Conservation (phyloP, 2,329 filamentous ascomycete species). For the Diaporthe sp. region DNA sequence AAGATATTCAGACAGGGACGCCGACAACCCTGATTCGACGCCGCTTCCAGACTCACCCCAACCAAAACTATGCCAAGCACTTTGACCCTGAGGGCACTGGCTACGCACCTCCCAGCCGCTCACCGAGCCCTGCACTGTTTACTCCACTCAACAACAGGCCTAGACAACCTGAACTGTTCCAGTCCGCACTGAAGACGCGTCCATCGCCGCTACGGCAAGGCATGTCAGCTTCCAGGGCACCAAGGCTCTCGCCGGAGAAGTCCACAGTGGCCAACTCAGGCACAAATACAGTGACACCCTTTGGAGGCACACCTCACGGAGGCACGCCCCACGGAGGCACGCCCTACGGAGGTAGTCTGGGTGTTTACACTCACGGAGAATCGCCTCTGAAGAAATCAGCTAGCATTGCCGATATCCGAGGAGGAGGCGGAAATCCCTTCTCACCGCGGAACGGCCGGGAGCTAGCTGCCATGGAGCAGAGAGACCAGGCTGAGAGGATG, state of each 20-base stretch:
- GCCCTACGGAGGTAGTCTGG: slow-evolving; percentile 78
- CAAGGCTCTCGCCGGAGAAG: slow-evolving; percentile 27
- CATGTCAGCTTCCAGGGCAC: slow-evolving; percentile 28
- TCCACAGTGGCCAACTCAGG: slow-evolving; percentile 18
- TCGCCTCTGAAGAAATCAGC: slow-evolving; percentile 86
- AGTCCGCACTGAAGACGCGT: slow-evolving; percentile 34
- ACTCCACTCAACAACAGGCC: slow-evolving; percentile 51
- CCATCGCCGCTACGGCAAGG: slow-evolving; percentile 48
- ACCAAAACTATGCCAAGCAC: slow-evolving; percentile 81
- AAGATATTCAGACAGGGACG: slow-evolving; percentile 63
- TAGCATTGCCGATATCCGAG: slow-evolving; percentile 70
- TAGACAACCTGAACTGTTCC: slow-evolving; percentile 51
- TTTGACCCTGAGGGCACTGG: slow-evolving; percentile 73
- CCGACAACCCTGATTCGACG: slow-evolving; percentile 75
- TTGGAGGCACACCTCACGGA: slow-evolving; percentile 76
- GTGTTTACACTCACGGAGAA: slow-evolving; percentile 82
- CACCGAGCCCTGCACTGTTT: slow-evolving; percentile 56
- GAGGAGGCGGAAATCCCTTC: slow-evolving; percentile 48
- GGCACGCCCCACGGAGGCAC: slow-evolving; percentile 74
- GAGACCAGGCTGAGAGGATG: slow-evolving; percentile 50
- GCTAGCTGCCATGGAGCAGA: slow-evolving; percentile 71
- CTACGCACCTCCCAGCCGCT: slow-evolving; percentile 51
- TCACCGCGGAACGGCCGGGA: slow-evolving; percentile 72
- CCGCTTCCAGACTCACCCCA: slow-evolving; percentile 84
- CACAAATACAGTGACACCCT: slow-evolving; percentile 48